Base-by-base conservation (phyloP, 1,284 basidiomycete genomes). In the Pseudozyma sp. region DNA sequence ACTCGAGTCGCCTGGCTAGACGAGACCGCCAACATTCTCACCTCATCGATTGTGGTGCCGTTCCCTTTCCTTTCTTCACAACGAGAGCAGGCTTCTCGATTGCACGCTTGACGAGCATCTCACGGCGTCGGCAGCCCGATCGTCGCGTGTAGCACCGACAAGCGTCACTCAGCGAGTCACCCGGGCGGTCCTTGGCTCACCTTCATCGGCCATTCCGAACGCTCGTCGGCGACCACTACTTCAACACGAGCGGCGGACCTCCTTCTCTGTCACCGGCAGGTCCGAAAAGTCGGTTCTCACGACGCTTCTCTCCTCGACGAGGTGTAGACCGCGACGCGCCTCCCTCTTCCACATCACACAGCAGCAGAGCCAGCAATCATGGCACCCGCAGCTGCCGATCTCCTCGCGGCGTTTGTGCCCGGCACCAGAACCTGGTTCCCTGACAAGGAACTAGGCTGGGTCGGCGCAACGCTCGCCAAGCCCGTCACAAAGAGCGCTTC, bases 381-480 rank as follows among this genome's bases (percentile, higher is more conserved):
- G 72, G 72, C 72, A 24, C 71, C 77, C n/a, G 68, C 75, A 37
- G 46, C 68, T 13, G 57, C 74, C 10, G 74, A 75, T 19, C 63
- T 68, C 30, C 76, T 84, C 31, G 68, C 71, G 11, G 77, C 82
- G 33, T 86, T 86, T 54, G 73, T 81, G 49, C 72, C 79, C 48
- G 85, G 85, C 52, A 85, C 85, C 17, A 81, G 84, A 45, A 83
- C 84, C 46, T 87, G 86, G 94, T 93, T 94, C 84, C 88, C 93
- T 77, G 93, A 96, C 88, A 94, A 92, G 86, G 93, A 94, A 76
- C 89, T 91, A 68, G 93, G 93, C 74, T 96, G 94, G 94, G 89
- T 95, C 81, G 92, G 92, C 60, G 94, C 91, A 66, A 92, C 94
- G 84, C 92, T 95, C 75, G 87, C 88, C 55, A 87, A 88, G 29